These are phyloP conservation scores for Penicillium sp. DNA, from an alignment of 2,329 filamentous ascomycete species.

Conservation along the genomic window DNA sequence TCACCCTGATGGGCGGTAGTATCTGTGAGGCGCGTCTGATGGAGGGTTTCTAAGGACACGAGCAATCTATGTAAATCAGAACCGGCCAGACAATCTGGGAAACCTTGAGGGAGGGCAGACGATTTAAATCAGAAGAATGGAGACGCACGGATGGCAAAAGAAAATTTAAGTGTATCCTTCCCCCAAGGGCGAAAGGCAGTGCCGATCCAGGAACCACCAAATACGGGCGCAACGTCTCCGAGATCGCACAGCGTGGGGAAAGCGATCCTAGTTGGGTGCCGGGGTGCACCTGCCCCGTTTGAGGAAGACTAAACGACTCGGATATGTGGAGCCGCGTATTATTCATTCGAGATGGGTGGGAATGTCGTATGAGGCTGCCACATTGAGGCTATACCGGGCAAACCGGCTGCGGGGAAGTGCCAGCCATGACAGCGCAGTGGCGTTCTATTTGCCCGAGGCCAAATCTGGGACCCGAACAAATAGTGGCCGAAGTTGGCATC, in stretches of 20 bases:
- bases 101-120: neutral
- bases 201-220: conserved; percentile 16
- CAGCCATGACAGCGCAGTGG: neutral
- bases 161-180: conserved; percentile 3
- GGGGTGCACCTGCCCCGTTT: neutral
- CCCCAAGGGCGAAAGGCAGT: neutral
- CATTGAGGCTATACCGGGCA: conserved; percentile 1
- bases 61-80: neutral
- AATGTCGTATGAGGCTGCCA: conserved; percentile 11
- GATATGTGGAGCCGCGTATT: neutral
- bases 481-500: neutral
- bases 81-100: neutral
- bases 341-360: conserved; percentile 1
- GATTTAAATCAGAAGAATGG: neutral
- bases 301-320: conserved; percentile 3
- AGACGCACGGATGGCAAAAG: neutral
- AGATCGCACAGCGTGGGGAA: conserved; percentile 16
- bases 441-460: neutral
- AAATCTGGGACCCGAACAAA: neutral
- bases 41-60: neutral
- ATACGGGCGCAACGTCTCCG: neutral
- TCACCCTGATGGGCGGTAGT: conserved; percentile 1
- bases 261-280: conserved; percentile 4
- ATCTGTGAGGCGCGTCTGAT: neutral
- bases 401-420: neutral